Base-by-base conservation (phyloP, 495 filamentous ascomycete genomes). In the Parathielavia appendiculata region DNA sequence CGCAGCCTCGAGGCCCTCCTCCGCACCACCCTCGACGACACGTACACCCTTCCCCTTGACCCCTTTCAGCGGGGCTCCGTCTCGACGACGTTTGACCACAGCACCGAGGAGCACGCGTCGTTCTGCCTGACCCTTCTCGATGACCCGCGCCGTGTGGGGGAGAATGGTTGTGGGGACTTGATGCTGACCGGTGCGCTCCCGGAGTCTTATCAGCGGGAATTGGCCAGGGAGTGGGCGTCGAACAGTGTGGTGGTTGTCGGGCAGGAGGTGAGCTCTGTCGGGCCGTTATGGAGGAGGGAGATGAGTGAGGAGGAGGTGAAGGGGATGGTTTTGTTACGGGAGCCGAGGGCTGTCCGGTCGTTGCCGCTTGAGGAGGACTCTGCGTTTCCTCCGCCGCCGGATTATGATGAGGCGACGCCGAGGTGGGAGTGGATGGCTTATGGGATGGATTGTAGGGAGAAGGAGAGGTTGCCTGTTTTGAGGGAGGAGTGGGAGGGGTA, bases 1-100 rank as follows among this genome's bases (percentile, higher is more conserved):
- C 44, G 7, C 14, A 20, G 20, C 13, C 49, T 56, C 48, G 51
- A 65, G 2, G n/a, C 16, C 14, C 14, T 56, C 32, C 19, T 56
- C n/a, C 51, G 55, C 36, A 45, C 16, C 44, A 47, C 48, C 13
- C 57, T 59, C 49, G 51, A 59, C 36, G 56, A 62, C 35, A 56
- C 35, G 5, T 65, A 65, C 52, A 52, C 17, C 40, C 32, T 56
- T 0, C 61, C 56, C 9, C 38, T 17, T 1, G 19, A 26, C 51
- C 20, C 36, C 11, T 16, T 36, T 13, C 5, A 16, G 11, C 22
- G 4, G 11, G 30, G 49, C 17, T 5, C 2, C 7, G n/a, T 62
- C 40, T 26, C 48, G 0, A 58, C 54, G 2, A 46, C 8, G 0
- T 62, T 62, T 38, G 38, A 41, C 34, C 59, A 61, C 22, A 19